Conservation (phyloP, 768 basidiomycete genomes). For the Termitomyces sp. region DNA sequence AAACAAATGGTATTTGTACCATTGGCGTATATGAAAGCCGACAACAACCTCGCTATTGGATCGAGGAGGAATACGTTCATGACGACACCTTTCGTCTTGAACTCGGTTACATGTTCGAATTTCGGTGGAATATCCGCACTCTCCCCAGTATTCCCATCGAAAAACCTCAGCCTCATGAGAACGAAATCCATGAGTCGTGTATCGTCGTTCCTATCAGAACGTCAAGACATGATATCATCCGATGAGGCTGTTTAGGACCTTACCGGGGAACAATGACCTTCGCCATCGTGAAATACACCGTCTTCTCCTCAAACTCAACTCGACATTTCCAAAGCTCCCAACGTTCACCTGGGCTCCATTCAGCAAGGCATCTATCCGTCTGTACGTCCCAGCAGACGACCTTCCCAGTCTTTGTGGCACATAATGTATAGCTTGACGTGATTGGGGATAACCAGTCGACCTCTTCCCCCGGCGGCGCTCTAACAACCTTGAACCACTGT, state of each 20-base stretch:
- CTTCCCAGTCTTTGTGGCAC: constrained; percentile 69
- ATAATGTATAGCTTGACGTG: constrained; percentile 71
- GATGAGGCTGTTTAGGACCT: constrained; percentile 17
- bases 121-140: constrained; percentile 32
- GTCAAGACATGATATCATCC: constrained; percentile 1
- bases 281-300: constrained; percentile 74
- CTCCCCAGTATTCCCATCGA: constrained; percentile 38
- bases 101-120: constrained; percentile 57
- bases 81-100: constrained; percentile 60
- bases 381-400: constrained; percentile 76
- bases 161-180: constrained; percentile 62
- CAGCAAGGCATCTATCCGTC: constrained; percentile 51
- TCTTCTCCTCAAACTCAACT: constrained; percentile 66
- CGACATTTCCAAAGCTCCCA: constrained; percentile 80
- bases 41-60: constrained; percentile 50
- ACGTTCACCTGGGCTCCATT: constrained; percentile 57
- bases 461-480: constrained; percentile 59
- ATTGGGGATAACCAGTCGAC: constrained; percentile 77
- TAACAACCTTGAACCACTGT: constrained; percentile 64
- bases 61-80: constrained; percentile 78
- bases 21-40: constrained; percentile 63
- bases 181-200: constrained; percentile 65
- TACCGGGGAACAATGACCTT: constrained; percentile 48
- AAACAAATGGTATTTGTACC: constrained; percentile 48
- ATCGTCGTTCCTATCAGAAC: constrained; percentile 42